Base-by-base conservation (phyloP, 495 filamentous ascomycete species). In the Cercophora sp. region DNA sequence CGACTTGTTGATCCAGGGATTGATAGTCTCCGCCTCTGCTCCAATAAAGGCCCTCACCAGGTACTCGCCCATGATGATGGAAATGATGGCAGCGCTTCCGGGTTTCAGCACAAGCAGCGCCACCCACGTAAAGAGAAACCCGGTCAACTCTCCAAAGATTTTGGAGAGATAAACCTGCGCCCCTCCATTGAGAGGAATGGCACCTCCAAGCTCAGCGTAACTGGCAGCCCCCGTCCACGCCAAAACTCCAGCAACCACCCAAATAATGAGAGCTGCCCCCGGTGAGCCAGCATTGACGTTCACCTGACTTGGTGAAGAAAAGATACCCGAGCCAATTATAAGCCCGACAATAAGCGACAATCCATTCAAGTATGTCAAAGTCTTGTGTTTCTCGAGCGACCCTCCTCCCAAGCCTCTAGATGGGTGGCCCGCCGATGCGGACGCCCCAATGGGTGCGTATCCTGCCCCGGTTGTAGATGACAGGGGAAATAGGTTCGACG, bases 41-140 rank as follows among this genome's bases (percentile, higher is more conserved):
- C 88, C 89, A 40, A 95, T 84, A 20, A 84, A 77, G 0, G 90
- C 91, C 23, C 91, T 80, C 54, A 96, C 91, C 20, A 96, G 74
- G 62, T 98, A 98, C 68, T 98, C 93, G 22, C 94, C 93, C 71
- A 96, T 96, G 54, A 98, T 97, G 48, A 98, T 96, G 23, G 91
- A 82, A 50, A 97, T 89, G 66, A 98, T 98, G 22, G 93, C 93
- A 5, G 91, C 83, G 11, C 87, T 86, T 1, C 93, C 93, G 5
- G 93, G 93, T 69, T 96, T 97, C 20, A 97, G 71, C 9, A 98
- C 93, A 24, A 91, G 82, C 0, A 97, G 91, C 0, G 94, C 91
- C 43, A 88, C 89, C 93, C 93, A 98, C 8, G 89, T 91, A 69
- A 95, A 98, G 18, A 96, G 74, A 59, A 98, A 98, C 1, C 92